Conservation (phyloP, 78 protist species). For the Anaeramoeba ignava region DNA sequence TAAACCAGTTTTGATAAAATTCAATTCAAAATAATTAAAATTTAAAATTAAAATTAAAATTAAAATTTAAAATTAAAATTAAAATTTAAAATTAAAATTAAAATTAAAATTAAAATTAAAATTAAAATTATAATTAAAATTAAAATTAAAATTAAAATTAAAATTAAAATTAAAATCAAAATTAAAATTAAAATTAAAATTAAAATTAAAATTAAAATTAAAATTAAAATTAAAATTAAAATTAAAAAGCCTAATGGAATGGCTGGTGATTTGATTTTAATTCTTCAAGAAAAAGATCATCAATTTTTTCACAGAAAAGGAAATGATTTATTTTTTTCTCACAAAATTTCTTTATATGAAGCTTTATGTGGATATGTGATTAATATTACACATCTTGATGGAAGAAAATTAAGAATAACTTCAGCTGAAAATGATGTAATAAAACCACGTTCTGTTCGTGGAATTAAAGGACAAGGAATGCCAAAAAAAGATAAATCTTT, state of each 20-base stretch:
- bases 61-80: no score
- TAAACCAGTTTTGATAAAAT: background rate
- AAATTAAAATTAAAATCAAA: no score
- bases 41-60: no score
- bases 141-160: no score
- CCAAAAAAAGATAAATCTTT: slow-evolving; percentile 66
- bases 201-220: no score
- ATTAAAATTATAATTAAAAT: no score
- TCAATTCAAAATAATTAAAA: no score
- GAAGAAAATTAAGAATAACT: slow-evolving; percentile 49
- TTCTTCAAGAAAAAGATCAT: slow-evolving; percentile 72
- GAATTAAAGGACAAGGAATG: slow-evolving; percentile 84
- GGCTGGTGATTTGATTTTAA: slow-evolving; percentile 86
- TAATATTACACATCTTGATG: slow-evolving; percentile 71
- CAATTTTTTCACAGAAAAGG: slow-evolving; percentile 66
- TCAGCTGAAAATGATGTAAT: slow-evolving; percentile 50
- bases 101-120: no score
- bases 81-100: no score
- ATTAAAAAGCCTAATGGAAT: slow-evolving; percentile 48
- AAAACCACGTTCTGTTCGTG: slow-evolving; percentile 59
- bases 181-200: no score
- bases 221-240: no score
- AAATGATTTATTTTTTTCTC: slow-evolving; percentile 62
- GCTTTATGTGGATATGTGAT: slow-evolving; percentile 81
- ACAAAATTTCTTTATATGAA: slow-evolving; percentile 53